Base-by-base conservation (phyloP, 1,284 basidiomycete species). In the Kalmanozyma brasiliensis region DNA sequence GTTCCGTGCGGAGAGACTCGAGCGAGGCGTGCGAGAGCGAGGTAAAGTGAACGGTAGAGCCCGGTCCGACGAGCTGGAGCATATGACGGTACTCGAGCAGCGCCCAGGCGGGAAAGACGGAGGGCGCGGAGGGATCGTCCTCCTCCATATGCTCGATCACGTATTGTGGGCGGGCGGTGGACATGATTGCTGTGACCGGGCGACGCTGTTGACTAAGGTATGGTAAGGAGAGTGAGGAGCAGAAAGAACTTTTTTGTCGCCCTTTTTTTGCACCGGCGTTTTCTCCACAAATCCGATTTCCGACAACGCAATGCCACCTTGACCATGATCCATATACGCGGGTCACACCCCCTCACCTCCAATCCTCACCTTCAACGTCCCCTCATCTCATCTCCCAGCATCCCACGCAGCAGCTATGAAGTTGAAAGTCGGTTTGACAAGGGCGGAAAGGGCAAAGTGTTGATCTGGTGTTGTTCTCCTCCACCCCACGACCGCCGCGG, bases 31-130 rank as follows among this genome's bases (percentile, higher is more conserved):
- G 81, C 2, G 92, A 94, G 43, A 96, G 88, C 67, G 91, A 88
- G 1, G 93, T 93, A 82, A 95, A 96, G 74, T 90, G 87, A 17
- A 95, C 88, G 2, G 85, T 84, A 1, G 89, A 86, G 8, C 84
- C 83, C 0, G 86, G 82, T 1, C 90, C 90, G 11, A 92, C 90
- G 8, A 94, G 85, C 11, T 84, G 86, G 38, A 89, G 87, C 93
- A 95, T 95, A 80, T 96, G 92, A 88, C 92, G 61, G n/a, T 65
- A 59, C 65, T 82, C 80, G 38, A 82, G 73, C 20, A 82, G 52
- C 8, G 80, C 80, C 80, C 80, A 82, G 14, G 60, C 42, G 2
- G 80, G 74, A 32, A 82, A 82, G 7, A 63, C 57, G 16, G 73
- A 53, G 14, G 80, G 74, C 3, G 79, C 73, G 14, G 52, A 57